Percentiles rank a stretch among this genome's conserved stretches.
phyloP scores from a whole-genome alignment of 208 protist genomes.

The Leishmania mexicana region DNA sequence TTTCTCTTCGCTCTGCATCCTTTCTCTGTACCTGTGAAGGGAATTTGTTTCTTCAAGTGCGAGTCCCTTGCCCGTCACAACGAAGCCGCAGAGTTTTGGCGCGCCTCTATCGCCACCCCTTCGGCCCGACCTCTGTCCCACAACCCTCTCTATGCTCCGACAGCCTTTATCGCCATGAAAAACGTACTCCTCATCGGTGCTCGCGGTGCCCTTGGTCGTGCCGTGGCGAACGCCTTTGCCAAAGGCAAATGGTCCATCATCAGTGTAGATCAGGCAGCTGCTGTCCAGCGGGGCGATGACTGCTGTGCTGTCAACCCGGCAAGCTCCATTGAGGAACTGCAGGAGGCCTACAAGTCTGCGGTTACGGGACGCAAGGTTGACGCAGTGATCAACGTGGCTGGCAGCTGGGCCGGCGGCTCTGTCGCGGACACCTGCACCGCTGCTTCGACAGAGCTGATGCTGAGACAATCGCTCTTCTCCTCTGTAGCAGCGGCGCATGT shows the following conservation, averaged over 20 bases:
- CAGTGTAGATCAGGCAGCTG: constrained; percentile 5
- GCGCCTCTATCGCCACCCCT: not conserved
- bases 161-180: constrained; percentile 8
- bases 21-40: not conserved
- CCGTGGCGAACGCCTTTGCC: constrained; percentile 34
- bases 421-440: constrained; percentile 33
- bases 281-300: not conserved
- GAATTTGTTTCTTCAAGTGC: too few species aligned
- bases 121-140: not conserved
- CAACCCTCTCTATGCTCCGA: not conserved
- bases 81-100: not conserved
- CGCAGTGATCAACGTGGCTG: constrained; percentile 84
- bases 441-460: constrained; percentile 62
- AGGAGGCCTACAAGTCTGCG: constrained; percentile 26
- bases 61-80: not conserved
- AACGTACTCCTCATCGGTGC: constrained; percentile 46
- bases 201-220: constrained; percentile 47
- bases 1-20: too few species aligned
- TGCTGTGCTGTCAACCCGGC: constrained; percentile 26
- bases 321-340: constrained; percentile 36
- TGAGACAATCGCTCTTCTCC: constrained; percentile 73
- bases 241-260: constrained; percentile 28
- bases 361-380: constrained; percentile 33
- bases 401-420: constrained; percentile 69
- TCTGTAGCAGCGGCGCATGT: constrained; percentile 71